Base-by-base conservation (phyloP, 768 basidiomycete genomes). In the Lentinula sp. region DNA sequence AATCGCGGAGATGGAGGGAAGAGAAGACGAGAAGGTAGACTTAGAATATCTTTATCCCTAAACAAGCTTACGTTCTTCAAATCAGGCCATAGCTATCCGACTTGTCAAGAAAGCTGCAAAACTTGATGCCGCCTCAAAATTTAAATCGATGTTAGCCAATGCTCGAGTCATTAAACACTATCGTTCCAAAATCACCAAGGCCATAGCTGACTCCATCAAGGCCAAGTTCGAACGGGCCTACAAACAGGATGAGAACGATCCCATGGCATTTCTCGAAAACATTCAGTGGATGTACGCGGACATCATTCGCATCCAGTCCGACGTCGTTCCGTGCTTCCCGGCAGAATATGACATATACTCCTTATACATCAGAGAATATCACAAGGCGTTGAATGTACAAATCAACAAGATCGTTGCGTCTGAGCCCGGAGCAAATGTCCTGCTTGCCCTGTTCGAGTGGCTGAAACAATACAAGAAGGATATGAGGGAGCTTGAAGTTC, bases 111-210 rank as follows among this genome's bases (percentile, higher is more conserved):
- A 95, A 72, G 89, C 92, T 1, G 92, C 93, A 6, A 95, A 93
- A 68, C 80, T 91, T 71, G 95, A 96, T 67, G 91, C 94, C 18
- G 93, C 97, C 1, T 88, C 92, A 10, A 95, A 93, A 72, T 95
- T 93, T 77, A 91, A 86, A 69, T 96, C 93, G 13, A 86, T 95
- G 82, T 90, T 93, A 73, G 95, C 95, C 49, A 88, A 94, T 65
- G 92, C 95, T 12, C 87, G 96, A 46, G 80, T 93, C 37, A 85
- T 98, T 71, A 99, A 98, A 74, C 92, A 97, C 72, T 98, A 98
- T 72, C 87, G 95, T 16, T 87, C 91, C 60, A 96, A 94, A 71
- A 83, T 97, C 62, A 81, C 85, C 64, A 92, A 90, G 68, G 83
- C 82, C 23, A 91, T 98, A 70, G 77, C 82, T 1, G 85, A 89